phyloP scores from a whole-genome alignment of 768 basidiomycete species.

The Suillus luteus region DNA sequence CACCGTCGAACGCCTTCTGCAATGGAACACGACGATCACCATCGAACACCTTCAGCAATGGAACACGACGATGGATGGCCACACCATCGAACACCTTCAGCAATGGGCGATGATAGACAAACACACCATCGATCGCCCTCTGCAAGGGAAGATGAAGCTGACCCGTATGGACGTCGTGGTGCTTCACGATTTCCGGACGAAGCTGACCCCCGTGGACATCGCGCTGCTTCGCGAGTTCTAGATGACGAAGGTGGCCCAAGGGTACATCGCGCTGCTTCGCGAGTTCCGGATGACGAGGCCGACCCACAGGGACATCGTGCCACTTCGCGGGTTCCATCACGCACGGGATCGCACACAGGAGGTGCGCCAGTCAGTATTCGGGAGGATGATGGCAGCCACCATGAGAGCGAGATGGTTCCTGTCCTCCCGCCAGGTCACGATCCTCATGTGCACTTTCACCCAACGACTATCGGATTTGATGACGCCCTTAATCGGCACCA shows the following conservation, averaged over 20 bases:
- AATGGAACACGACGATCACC: background rate
- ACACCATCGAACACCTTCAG: background rate
- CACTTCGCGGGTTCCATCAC: constrained; percentile 16
- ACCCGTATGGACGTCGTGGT: background rate
- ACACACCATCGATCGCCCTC: background rate
- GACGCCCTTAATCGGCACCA: constrained; percentile 49
- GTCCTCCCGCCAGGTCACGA: constrained; percentile 20
- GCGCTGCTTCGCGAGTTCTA: background rate
- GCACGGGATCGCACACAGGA: constrained; percentile 21
- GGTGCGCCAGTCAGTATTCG: constrained; percentile 14
- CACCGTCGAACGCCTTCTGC: background rate
- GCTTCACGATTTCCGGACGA: background rate
- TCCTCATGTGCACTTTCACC: constrained; percentile 14
- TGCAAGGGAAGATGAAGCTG: background rate
- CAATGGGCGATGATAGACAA: background rate
- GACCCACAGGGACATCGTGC: background rate
- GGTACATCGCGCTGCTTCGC: background rate
- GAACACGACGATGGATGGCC: no score
- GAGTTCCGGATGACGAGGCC: background rate
- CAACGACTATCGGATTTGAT: constrained; percentile 37
- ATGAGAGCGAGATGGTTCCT: constrained; percentile 29
- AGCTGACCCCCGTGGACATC: background rate
- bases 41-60: background rate
- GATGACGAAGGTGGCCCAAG: background rate
- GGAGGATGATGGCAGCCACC: constrained; percentile 24